Evolutionary conservation across 768 basidiomycete species (phyloP), one percentile per base, ranked within the genome.

Genomic region (Tephrocybe rancida): DNA sequence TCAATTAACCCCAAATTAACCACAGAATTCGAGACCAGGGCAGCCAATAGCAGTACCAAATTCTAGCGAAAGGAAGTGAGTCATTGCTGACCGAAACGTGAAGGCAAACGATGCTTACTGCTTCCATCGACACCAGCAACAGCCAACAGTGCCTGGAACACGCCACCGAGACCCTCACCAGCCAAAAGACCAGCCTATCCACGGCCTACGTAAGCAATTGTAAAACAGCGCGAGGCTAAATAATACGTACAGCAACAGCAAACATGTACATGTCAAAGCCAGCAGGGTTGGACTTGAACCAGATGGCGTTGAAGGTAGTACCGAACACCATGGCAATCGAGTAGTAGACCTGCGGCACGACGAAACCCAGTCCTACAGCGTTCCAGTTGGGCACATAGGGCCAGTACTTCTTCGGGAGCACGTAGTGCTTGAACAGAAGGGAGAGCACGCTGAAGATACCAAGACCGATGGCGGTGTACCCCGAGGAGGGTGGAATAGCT

Each of bases 141-240:
- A 26, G 80, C 77, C 21, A 85, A 70, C n/a, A 84, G 64, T 11
- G 83, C 82, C 56, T 79, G 77, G 64, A 84, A 74, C 46, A 85
- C 82, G 62, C 83, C 84, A 25, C 82, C 84, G 29, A 85, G 70
- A 67, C 84, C 84, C 57, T 84, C 83, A 24, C 83, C 83, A 30
- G 82, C 81, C 29, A 84, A 69, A 54, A 82, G 67, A 59, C 83
- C 83, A 42, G 78, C 74, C 70, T 67, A 39, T 5, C 19, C 26
- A 30, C 19, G 26, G 41, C 18, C 30, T 9, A 35, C 11, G 22
- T 16, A 4, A 53, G 26, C 44, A 21, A 38, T 26, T 24, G 41
- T 1, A 30, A 22, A 13, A 14, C 14, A n/a, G n/a, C 4, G 14
- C 29, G n/a, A 35, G 10, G 32, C 21, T 10, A 37, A 39, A 3